Base-by-base conservation (phyloP, 108 stramenopile genomes). In the Epipyxis sp. region DNA sequence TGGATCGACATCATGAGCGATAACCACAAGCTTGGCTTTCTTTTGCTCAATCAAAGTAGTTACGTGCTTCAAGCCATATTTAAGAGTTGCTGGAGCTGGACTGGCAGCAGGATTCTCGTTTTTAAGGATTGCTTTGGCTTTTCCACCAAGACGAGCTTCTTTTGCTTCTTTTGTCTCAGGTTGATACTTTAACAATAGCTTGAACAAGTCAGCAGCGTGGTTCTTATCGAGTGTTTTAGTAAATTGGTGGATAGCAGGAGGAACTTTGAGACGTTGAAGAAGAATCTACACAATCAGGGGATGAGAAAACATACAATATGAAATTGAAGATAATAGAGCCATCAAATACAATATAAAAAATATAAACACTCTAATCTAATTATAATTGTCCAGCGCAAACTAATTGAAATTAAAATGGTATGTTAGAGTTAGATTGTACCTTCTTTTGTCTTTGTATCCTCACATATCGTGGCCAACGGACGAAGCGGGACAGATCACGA, bases 11-110 rank as follows among this genome's bases (percentile, higher is more conserved):
- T 99, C 98, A 79, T 94, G 92, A 35, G 98, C 98, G 82, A 99
- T 98, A 41, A 94, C 83, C 43, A 99, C 98, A 69, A 99, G 91
- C 67, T 91, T 81, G 39, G 97, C 98, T 93, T 99, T 95, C 94
- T 98, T 96, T 84, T 96, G 90, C 87, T 99, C 98, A 67, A 99
- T 86, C 59, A 99, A 92, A 71, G 91, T 92, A 77, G 98, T 99
- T 59, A 99, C 93, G 80, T 99, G 96, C 92, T 99, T 97, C 42
- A 99, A 83, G 58, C 98, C 98, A 82, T 91, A 99, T 91, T 98
- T 97, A 84, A 99, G 76, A 44, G 88, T 87, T 6, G 46, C 27
- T 43, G 91, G 79, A 59, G 85, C 76, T 10, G 82, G 59, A 83
- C 78, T 78, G 62, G 90, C 86, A 58, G 80, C 82, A 30, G 92